A percentile compares a stretch with the other conserved stretches of the same genome.
phyloP scores from a whole-genome alignment of 2,329 filamentous ascomycete species.

The Claviceps quebecensis region DNA sequence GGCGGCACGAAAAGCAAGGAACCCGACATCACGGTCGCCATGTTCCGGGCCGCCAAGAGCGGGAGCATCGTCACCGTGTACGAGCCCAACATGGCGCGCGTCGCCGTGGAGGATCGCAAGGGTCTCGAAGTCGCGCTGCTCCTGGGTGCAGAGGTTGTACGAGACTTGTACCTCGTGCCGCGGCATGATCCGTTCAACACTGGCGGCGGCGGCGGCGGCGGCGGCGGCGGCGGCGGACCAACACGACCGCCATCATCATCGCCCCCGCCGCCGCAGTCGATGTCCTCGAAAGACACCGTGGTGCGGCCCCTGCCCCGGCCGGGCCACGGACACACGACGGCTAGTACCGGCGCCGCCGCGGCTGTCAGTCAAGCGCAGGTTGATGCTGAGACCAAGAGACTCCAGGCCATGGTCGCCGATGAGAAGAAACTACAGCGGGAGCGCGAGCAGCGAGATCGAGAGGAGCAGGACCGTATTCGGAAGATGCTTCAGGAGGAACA shows the following conservation, averaged over 20 bases:
- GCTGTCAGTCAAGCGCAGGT: conserved; percentile 19
- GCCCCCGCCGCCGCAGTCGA: conserved; percentile 14
- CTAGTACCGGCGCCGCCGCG: too few species aligned
- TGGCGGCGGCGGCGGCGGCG: conserved; percentile 30
- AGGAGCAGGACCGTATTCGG: conserved; percentile 42
- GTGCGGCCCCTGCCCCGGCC: too few species aligned
- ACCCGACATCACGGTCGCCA: conserved; percentile 86
- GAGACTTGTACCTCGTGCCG: conserved; percentile 50
- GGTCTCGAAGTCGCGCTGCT: conserved; percentile 74
- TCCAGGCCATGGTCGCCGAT: conserved; percentile 40
- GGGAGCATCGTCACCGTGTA: conserved; percentile 67
- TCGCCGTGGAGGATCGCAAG: conserved; percentile 89
- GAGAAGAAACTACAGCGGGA: conserved; percentile 41
- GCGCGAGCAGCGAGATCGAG: conserved; percentile 38
- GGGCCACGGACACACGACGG: too few species aligned
- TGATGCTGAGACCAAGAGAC: conserved; percentile 64
- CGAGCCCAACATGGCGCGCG: conserved; percentile 77
- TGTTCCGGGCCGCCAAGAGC: conserved; percentile 58
- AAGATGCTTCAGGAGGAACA: conserved; percentile 55
- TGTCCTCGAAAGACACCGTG: too few species aligned
- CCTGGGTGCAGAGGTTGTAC: conserved; percentile 47
- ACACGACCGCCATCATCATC: conserved; percentile 14
- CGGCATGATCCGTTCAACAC: conserved; percentile 70
- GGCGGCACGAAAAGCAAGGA: conserved; percentile 74
- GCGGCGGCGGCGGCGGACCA: too few species aligned